Percentiles rank a stretch among this genome's conserved stretches.
phyloP scores from a whole-genome alignment of 2,329 filamentous ascomycete species.

The Fusarium begoniae region DNA sequence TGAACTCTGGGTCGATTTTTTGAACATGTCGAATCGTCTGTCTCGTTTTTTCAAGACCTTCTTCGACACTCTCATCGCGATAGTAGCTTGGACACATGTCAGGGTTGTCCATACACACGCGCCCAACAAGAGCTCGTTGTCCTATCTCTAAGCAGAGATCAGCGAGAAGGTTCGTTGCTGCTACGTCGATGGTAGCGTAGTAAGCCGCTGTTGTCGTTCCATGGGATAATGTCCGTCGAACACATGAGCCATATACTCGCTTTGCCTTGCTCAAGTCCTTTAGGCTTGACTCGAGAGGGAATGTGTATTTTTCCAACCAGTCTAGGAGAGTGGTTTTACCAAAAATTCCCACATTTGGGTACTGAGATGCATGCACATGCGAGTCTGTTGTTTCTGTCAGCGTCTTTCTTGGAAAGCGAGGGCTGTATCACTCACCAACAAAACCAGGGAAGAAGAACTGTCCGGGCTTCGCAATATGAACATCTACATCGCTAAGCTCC shows the following conservation, averaged over 20 bases:
- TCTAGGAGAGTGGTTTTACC: slow-evolving; percentile 91
- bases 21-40: slow-evolving; percentile 72
- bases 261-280: slow-evolving; percentile 68
- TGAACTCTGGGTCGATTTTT: slow-evolving; percentile 70
- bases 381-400: slow-evolving; percentile 70
- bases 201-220: slow-evolving; percentile 96
- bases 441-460: slow-evolving; percentile 89
- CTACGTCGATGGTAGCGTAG: slow-evolving; percentile 88
- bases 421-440: slow-evolving; percentile 63
- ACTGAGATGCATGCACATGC: slow-evolving; percentile 94
- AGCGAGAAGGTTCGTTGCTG: slow-evolving; percentile 89
- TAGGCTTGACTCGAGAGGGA: slow-evolving; percentile 87
- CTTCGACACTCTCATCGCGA: slow-evolving; percentile 72
- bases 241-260: slow-evolving; percentile 78
- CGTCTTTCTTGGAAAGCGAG: not conserved
- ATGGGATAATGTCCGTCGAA: slow-evolving; percentile 83
- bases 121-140: slow-evolving; percentile 89
- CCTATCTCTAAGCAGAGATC: slow-evolving; percentile 81
- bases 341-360: slow-evolving; percentile 93
- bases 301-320: slow-evolving; percentile 95
- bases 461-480: slow-evolving; percentile 53
- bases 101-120: slow-evolving; percentile 90
- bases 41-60: slow-evolving; percentile 64
- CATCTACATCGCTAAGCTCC: slow-evolving; percentile 50
- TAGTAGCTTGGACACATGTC: slow-evolving; percentile 78